Conservation (phyloP, 2,329 filamentous ascomycete species). For the Alternaria triticimaculans region DNA sequence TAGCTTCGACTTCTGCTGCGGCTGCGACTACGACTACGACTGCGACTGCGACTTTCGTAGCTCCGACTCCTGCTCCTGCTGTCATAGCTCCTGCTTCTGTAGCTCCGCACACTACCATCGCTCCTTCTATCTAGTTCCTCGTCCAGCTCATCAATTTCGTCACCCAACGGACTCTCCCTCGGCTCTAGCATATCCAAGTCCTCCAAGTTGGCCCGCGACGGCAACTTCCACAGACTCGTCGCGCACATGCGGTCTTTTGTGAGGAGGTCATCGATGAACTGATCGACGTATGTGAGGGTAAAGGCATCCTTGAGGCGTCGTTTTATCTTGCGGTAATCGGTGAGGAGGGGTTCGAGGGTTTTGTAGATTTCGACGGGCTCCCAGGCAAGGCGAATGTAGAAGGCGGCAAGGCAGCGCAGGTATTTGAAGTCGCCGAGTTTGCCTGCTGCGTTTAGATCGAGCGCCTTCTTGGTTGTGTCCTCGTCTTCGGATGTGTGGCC, state of each 20-base stretch:
- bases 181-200: slow-evolving; percentile 88
- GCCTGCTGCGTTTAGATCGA: slow-evolving; percentile 37
- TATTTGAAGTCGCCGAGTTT: slow-evolving; percentile 68
- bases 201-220: slow-evolving; percentile 80
- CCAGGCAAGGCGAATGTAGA: slow-evolving; percentile 91
- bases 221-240: slow-evolving; percentile 91
- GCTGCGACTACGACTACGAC: slow-evolving; percentile 3
- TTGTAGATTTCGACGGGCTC: slow-evolving; percentile 80
- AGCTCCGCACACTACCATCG: slow-evolving; percentile 19
- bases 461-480: slow-evolving; percentile 14
- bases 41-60: not conserved
- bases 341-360: slow-evolving; percentile 80
- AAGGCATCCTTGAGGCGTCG: slow-evolving; percentile 77
- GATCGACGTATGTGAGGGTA: slow-evolving; percentile 80
- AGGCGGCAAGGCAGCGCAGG: slow-evolving; percentile 84
- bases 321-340: slow-evolving; percentile 83
- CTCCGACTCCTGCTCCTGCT: slow-evolving; percentile 20
- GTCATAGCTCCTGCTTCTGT: slow-evolving; percentile 16
- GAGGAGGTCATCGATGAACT: slow-evolving; percentile 91
- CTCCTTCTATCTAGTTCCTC: slow-evolving; percentile 23
- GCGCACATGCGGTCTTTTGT: slow-evolving; percentile 89
- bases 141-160: slow-evolving; percentile 68
- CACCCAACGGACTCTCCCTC: slow-evolving; percentile 80
- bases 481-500: slow-evolving; percentile 1
- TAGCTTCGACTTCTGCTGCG: slow-evolving; percentile 23